phyloP scores from a whole-genome alignment of 257 asterid genomes.

The Salvia hispanica region DNA sequence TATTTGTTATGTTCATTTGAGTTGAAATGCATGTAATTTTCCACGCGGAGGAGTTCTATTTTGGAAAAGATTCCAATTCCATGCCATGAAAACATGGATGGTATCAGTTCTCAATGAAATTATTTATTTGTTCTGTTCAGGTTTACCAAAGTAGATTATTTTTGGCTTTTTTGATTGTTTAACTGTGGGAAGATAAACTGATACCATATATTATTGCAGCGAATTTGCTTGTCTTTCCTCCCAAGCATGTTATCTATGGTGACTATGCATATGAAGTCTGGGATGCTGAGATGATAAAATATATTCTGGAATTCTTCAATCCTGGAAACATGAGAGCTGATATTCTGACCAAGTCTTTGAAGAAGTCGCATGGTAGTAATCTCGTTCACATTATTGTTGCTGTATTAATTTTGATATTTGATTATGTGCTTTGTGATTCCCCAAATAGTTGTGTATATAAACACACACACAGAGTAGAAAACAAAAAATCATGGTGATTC shows the following conservation, averaged over 20 bases:
- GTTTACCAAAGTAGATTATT: neutral
- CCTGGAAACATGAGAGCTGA: conserved; percentile 98
- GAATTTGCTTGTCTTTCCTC: conserved; percentile 86
- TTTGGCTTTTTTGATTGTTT: conserved; percentile 28
- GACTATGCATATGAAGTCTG: conserved; percentile 85
- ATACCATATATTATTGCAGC: conserved; percentile 52
- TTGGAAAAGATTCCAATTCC: conserved; percentile 5
- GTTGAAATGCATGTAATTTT: conserved; percentile 10
- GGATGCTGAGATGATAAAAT: conserved; percentile 74
- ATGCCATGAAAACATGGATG: conserved; percentile 15
- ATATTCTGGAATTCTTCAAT: conserved; percentile 69
- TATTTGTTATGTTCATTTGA: conserved; percentile 8
- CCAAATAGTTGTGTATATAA: conserved; percentile 12
- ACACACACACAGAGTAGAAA: neutral
- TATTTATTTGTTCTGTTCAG: neutral
- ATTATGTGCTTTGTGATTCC: conserved; percentile 20
- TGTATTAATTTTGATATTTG: conserved; percentile 10
- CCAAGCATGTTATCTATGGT: conserved; percentile 84
- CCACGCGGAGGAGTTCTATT: conserved; percentile 23
- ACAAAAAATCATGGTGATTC: conserved; percentile 2
- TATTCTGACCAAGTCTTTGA: conserved; percentile 63
- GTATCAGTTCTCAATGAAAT: neutral
- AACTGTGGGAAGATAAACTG: conserved; percentile 25
- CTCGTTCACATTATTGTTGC: conserved; percentile 14
- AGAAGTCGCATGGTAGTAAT: conserved; percentile 76